Base-by-base conservation (phyloP, 768 basidiomycete species). In the Boletus patriciae region DNA sequence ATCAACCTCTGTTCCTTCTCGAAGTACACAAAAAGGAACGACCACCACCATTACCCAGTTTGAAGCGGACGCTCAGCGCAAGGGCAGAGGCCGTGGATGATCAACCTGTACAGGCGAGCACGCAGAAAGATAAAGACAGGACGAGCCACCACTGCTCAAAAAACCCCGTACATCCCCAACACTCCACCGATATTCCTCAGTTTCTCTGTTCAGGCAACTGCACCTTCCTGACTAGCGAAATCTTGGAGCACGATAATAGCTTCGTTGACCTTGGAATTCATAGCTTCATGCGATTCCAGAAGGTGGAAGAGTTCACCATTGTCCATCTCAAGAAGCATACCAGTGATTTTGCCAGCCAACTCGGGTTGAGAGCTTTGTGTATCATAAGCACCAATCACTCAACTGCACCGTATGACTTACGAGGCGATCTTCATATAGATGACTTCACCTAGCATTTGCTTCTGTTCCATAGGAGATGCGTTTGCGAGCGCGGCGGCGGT, bases 261-360 rank as follows among this genome's bases (percentile, higher is more conserved):
- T 79, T 98, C 96, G 57, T 83, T 84, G 62, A 97, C 90, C 82
- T 99, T 99, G 74, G 80, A 77, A 68, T 84, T 83, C 81, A 99
- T 84, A 42, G 94, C 85, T 11, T 93, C 92, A 21, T 78, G 77
- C 52, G 85, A 77, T 58, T 96, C 94, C 65, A 98, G 76, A 48
- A 99, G 83, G 76, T 92, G 88, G 29, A 98, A 77, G 49, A 99
- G 81, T 76, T 98, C 97, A 46, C 81, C 70, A 77, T 96, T 96
- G 74, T 98, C 95, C 96, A 99, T 98, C 84, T 99, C 95, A 62
- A 98, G 84, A 69, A 98, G 80, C 95, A 98, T 98, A 54, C 94
- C 95, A 43, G 95, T 98, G 73, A 98, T 97, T 83, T 98, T 98
- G 59, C 97, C 97, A 62, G 97, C 94, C 70, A 97, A 79, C 21